Conservation (phyloP, 1,284 basidiomycete genomes). For the Moesziomyces antarcticus region DNA sequence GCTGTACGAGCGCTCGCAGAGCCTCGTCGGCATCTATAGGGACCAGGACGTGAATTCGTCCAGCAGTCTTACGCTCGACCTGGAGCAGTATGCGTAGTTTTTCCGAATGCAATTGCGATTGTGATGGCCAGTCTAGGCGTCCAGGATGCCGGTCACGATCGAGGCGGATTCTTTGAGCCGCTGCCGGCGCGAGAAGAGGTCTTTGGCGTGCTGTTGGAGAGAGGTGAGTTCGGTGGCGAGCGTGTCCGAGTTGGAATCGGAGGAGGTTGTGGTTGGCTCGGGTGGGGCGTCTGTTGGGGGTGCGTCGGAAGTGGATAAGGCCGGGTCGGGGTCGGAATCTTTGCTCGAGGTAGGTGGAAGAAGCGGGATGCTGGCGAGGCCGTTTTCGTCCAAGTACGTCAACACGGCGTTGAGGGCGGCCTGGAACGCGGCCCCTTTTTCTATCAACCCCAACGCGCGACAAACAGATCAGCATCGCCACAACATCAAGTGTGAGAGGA, state of each 20-base stretch:
- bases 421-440: conserved; percentile 16
- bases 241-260: background rate
- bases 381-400: conserved; percentile 29
- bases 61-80: conserved; percentile 86
- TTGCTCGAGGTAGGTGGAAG: conserved; percentile 2
- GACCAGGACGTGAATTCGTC: conserved; percentile 94
- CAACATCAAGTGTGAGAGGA: background rate
- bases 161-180: conserved; percentile 32
- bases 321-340: background rate
- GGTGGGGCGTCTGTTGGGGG: background rate
- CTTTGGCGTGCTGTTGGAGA: conserved; percentile 27
- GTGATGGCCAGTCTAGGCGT: conserved; percentile 11
- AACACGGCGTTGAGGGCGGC: conserved; percentile 9
- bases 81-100: conserved; percentile 69
- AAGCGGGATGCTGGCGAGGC: conserved; percentile 26
- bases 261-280: background rate
- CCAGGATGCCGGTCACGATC: conserved; percentile 35
- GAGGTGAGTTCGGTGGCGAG: conserved; percentile 6
- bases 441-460: background rate
- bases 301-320: background rate
- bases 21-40: conserved; percentile 90
- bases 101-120: background rate
- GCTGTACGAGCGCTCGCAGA: conserved; percentile 88
- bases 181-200: conserved; percentile 33
- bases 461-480: background rate